phyloP scores from a whole-genome alignment of 2,329 filamentous ascomycete species.

The Canariomyces notabilis region DNA sequence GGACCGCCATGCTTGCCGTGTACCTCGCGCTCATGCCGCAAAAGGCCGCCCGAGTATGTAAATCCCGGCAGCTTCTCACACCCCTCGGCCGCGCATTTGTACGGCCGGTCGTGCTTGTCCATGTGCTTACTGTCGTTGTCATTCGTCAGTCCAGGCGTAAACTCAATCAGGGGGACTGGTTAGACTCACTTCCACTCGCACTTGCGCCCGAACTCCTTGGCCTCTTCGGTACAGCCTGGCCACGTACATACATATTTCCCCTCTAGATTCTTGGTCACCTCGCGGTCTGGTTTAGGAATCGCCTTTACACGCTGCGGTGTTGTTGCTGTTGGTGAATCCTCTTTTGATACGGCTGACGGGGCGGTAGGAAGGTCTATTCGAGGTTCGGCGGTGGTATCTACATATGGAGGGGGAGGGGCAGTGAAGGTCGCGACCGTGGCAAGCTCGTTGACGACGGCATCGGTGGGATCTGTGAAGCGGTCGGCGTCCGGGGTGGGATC shows the following conservation, averaged over 20 bases:
- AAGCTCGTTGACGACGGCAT: slow-evolving; percentile 30
- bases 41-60: slow-evolving; percentile 85
- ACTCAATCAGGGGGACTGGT: not conserved
- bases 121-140: slow-evolving; percentile 83
- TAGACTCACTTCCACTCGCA: slow-evolving; percentile 87
- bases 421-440: slow-evolving; percentile 34
- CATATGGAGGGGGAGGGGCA: slow-evolving; percentile 24
- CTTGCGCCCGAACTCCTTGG: slow-evolving; percentile 67
- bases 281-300: slow-evolving; percentile 55
- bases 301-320: slow-evolving; percentile 42
- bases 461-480: slow-evolving; percentile 39
- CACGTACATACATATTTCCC: slow-evolving; percentile 75
- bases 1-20: slow-evolving; percentile 86
- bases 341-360: slow-evolving; percentile 23
- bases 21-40: slow-evolving; percentile 89
- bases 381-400: slow-evolving; percentile 26
- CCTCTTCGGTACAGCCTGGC: slow-evolving; percentile 60
- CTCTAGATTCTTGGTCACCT: slow-evolving; percentile 57
- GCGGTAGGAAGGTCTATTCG: slow-evolving; percentile 36
- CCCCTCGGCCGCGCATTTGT: slow-evolving; percentile 74
- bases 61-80: slow-evolving; percentile 92
- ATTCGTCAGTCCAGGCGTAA: slow-evolving; percentile 5
- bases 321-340: slow-evolving; percentile 26
- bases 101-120: slow-evolving; percentile 95
- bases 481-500: slow-evolving; percentile 32